phyloP scores from a whole-genome alignment of 1,284 basidiomycete species.

The Exobasidium rhododendri region DNA sequence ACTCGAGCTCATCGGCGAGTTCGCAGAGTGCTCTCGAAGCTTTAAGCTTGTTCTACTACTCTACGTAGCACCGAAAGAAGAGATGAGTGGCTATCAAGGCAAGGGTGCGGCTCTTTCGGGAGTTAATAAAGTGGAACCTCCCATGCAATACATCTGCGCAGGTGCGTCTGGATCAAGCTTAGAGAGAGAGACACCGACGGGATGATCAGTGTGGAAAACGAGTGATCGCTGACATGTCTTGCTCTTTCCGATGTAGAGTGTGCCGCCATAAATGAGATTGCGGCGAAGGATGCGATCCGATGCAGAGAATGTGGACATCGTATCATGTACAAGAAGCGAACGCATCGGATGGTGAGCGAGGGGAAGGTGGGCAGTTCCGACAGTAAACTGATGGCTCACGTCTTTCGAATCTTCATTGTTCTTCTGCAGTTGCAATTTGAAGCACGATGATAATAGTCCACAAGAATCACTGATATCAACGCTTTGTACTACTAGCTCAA shows the following conservation, averaged over 20 bases:
- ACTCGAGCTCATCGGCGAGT: not conserved
- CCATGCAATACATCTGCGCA: conserved; percentile 76
- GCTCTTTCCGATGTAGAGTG: conserved; percentile 65
- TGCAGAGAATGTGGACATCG: conserved; percentile 96
- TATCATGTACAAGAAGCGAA: conserved; percentile 99
- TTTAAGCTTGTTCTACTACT: too few relatives aligned
- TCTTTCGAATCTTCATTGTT: conserved; percentile 7
- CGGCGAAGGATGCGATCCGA: conserved; percentile 87
- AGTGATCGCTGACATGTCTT: not conserved
- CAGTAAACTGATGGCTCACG: not conserved
- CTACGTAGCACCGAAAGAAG: too few relatives aligned
- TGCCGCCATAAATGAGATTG: conserved; percentile 87
- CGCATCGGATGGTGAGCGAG: conserved; percentile 72
- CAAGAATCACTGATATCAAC: too few relatives aligned
- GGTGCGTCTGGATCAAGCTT: conserved; percentile 64
- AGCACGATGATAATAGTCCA: conserved; percentile 22
- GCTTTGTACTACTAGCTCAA: too few relatives aligned
- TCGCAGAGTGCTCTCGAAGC: too few relatives aligned
- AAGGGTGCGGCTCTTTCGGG: not conserved
- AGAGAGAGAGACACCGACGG: not conserved
- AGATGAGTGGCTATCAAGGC: conserved; percentile 10
- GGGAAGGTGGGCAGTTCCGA: not conserved
- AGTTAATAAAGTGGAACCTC: not conserved
- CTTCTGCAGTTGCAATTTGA: conserved; percentile 27
- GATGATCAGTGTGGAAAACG: not conserved